phyloP scores from a whole-genome alignment of 1,139 yeast genomes.

The Diutina siamensis region DNA sequence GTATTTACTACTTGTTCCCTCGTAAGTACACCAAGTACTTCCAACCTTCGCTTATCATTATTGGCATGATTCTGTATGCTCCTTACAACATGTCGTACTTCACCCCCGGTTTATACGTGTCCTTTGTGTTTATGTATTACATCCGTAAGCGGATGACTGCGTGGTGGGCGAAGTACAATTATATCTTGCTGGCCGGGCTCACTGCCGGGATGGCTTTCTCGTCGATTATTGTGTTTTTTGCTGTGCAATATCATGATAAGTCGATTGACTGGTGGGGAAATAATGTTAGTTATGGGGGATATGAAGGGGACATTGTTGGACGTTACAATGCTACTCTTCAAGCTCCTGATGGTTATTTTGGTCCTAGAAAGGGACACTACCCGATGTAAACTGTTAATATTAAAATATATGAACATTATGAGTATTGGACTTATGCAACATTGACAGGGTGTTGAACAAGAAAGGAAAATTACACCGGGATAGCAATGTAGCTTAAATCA shows the following conservation, averaged over 20 bases:
- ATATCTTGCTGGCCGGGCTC: slow-evolving; percentile 41
- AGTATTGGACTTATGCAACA: too few species aligned
- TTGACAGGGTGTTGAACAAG: too few species aligned
- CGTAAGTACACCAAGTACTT: slow-evolving; percentile 17
- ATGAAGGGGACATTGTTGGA: slow-evolving; percentile 41
- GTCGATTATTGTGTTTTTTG: slow-evolving; percentile 43
- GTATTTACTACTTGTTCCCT: slow-evolving; percentile 15
- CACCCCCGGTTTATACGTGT: slow-evolving; percentile 38
- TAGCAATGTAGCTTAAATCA: too few species aligned
- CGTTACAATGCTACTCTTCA: slow-evolving; percentile 11
- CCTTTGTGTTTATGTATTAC: slow-evolving; percentile 41
- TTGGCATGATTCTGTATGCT: slow-evolving; percentile 35
- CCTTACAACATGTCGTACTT: slow-evolving; percentile 47
- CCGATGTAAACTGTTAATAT: slow-evolving; percentile 12
- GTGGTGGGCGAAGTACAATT: slow-evolving; percentile 61
- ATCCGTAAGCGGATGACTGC: slow-evolving; percentile 35
- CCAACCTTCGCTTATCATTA: slow-evolving; percentile 38
- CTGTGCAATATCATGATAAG: slow-evolving; percentile 35
- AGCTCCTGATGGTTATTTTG: slow-evolving; percentile 35
- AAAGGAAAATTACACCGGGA: too few species aligned
- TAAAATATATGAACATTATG: neutral
- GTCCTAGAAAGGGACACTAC: slow-evolving; percentile 27
- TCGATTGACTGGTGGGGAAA: slow-evolving; percentile 53
- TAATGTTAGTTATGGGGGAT: slow-evolving; percentile 27
- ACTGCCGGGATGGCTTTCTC: slow-evolving; percentile 51